A percentile compares a stretch with the other conserved stretches of the same genome.
phyloP scores from a whole-genome alignment of 2,329 filamentous ascomycete species.

The Zarea fungicola region DNA sequence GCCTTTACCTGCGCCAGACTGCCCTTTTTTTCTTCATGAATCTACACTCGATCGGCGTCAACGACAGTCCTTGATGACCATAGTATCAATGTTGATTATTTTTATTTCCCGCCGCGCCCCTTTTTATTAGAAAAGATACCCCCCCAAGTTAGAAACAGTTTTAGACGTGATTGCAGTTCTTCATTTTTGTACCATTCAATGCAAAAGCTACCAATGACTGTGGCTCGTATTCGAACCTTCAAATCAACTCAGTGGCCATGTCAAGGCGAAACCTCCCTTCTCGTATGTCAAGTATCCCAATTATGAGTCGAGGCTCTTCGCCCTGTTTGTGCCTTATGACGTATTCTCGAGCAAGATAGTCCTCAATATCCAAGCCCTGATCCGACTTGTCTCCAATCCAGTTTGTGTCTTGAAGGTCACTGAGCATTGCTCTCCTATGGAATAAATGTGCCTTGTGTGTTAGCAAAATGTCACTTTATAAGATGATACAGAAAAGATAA shows the following conservation, averaged over 20 bases:
- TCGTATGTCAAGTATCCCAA: background rate
- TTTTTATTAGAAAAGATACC: background rate
- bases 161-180: background rate
- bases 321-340: background rate
- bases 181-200: background rate
- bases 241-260: background rate
- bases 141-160: background rate
- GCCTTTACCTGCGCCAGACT: too few relatives aligned
- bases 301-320: background rate
- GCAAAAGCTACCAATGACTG: too few relatives aligned
- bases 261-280: background rate
- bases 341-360: constrained; percentile 3
- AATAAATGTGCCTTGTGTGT: too few relatives aligned
- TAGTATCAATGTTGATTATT: too few relatives aligned
- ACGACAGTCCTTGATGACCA: too few relatives aligned
- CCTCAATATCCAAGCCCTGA: background rate
- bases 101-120: background rate
- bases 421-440: background rate
- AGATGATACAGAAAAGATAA: background rate
- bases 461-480: background rate
- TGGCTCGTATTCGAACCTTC: too few relatives aligned
- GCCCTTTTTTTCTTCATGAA: background rate
- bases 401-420: background rate
- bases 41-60: too few relatives aligned
- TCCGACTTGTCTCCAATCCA: background rate